phyloP scores from a whole-genome alignment of 2,329 filamentous ascomycete species.

The Huntiella abstrusa region DNA sequence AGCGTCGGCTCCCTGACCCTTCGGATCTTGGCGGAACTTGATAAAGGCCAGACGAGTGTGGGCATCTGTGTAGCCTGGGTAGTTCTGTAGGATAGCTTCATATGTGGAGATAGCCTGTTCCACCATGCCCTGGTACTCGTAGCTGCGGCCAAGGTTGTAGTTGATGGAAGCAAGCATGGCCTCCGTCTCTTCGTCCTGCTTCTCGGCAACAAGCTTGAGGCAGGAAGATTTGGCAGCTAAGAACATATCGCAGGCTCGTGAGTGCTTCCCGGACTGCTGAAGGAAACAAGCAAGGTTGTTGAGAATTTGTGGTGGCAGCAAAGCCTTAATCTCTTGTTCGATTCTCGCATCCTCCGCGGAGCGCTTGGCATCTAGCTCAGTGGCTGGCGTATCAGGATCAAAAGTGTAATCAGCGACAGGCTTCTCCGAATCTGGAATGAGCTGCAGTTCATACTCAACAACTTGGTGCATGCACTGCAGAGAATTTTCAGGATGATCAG shows the following conservation, averaged over 20 bases:
- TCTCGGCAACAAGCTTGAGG: slow-evolving; percentile 45
- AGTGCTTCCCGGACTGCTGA: slow-evolving; percentile 69
- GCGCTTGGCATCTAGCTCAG: slow-evolving; percentile 1
- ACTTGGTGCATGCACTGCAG: slow-evolving; percentile 82
- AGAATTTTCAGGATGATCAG: slow-evolving; percentile 70
- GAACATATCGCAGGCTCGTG: slow-evolving; percentile 68
- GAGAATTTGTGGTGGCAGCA: slow-evolving; percentile 71
- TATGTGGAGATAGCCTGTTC: slow-evolving; percentile 81
- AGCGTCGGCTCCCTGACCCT: slow-evolving; percentile 69
- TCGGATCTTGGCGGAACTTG: slow-evolving; percentile 59
- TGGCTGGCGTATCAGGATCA: background rate
- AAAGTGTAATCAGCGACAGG: slow-evolving; percentile 18
- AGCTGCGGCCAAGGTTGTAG: slow-evolving; percentile 87
- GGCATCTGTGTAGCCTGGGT: slow-evolving; percentile 84
- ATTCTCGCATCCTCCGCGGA: slow-evolving; percentile 36
- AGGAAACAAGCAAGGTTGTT: slow-evolving; percentile 98
- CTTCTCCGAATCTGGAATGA: slow-evolving; percentile 35
- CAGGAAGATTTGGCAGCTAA: slow-evolving; percentile 82
- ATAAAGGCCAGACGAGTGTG: slow-evolving; percentile 80
- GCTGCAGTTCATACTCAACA: slow-evolving; percentile 72
- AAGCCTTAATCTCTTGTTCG: slow-evolving; percentile 47
- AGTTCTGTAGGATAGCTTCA: slow-evolving; percentile 64
- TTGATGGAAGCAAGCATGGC: slow-evolving; percentile 88
- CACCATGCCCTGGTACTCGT: slow-evolving; percentile 64
- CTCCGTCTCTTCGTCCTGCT: slow-evolving; percentile 70